phyloP scores from a whole-genome alignment of 192 early-diverging fungal species.

The Jimgerdemannia lactiflua region DNA sequence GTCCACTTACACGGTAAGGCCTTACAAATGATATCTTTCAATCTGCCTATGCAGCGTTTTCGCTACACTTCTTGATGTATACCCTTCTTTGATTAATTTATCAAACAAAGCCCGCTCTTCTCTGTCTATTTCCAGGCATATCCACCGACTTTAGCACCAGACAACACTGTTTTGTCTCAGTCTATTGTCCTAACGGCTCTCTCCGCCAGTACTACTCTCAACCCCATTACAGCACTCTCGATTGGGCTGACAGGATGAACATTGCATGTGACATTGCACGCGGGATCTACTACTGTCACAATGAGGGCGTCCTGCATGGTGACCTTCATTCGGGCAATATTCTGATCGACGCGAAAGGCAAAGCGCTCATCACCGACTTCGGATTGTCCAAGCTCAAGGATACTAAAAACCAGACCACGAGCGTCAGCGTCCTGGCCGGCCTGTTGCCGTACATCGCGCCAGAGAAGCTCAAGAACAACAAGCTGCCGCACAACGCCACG shows the following conservation, averaged over 20 bases:
- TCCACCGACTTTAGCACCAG: neutral
- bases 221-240: neutral
- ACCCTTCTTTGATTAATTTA: no score
- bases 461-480: neutral
- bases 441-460: neutral
- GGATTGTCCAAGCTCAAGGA: slow-evolving; percentile 31
- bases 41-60: no score
- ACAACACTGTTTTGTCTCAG: neutral
- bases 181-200: neutral
- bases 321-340: slow-evolving; percentile 19
- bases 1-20: neutral
- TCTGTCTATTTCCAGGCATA: neutral
- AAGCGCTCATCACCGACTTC: slow-evolving; percentile 32
- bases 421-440: neutral
- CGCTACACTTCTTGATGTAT: no score
- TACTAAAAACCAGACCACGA: slow-evolving; percentile 24
- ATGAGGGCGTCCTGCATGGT: slow-evolving; percentile 36
- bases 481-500: neutral
- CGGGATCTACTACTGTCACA: slow-evolving; percentile 37
- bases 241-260: neutral
- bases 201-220: neutral
- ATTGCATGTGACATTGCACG: slow-evolving; percentile 21
- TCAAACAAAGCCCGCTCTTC: neutral
- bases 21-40: no score
- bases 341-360: slow-evolving; percentile 32